Evolutionary conservation across 345 rosid genomes (phyloP), one percentile per base, ranked within the genome.

Genomic region (Laguncularia racemosa): DNA sequence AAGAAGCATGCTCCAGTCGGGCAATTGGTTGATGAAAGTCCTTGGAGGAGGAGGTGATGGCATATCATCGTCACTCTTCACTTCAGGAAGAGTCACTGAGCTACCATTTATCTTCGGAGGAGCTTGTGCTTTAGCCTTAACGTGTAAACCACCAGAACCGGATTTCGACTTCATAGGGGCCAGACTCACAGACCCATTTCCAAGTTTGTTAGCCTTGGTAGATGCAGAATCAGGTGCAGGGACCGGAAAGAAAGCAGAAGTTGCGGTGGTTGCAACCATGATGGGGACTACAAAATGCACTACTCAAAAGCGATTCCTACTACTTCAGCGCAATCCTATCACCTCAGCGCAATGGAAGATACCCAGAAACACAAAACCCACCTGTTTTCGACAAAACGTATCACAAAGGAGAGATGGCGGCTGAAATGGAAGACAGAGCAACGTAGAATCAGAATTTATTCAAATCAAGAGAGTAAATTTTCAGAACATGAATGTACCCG

Each of bases 1-100:
- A 45, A 90, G 95, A 71, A 93, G 96, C 97, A 93, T 90, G 67
- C 99, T 90, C 99, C 99, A 93, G 50, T 93, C 99, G 62, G 99
- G 99, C 64, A 93, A 20, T 71, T 85, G 95, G 71, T 93, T 93
- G 53, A 90, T 90, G 73, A 90, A 85, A 0, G 99, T 93, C 68
- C 99, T 79, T 0, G 99, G 97, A 3, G 91, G 81, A 2, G 80
- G 86, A 4, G 82, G 84, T 0, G 86, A 79, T 40, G 81, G 71
- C 7, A 50, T 48, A 48, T 58, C 75, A 60, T 66, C 81, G 16
- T 76, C 91, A 43, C 60, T 67, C 85, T 78, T 93, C 45, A 70
- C 63, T 43, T 81, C 87, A 14, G 61, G 77, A 2, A 81, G 60
- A 11, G 79, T 70, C 55, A 90, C 89, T 0, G 79, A 48, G 40